Base-by-base conservation (phyloP, 805 yeast genomes). In the Cyberlindnera veronae region DNA sequence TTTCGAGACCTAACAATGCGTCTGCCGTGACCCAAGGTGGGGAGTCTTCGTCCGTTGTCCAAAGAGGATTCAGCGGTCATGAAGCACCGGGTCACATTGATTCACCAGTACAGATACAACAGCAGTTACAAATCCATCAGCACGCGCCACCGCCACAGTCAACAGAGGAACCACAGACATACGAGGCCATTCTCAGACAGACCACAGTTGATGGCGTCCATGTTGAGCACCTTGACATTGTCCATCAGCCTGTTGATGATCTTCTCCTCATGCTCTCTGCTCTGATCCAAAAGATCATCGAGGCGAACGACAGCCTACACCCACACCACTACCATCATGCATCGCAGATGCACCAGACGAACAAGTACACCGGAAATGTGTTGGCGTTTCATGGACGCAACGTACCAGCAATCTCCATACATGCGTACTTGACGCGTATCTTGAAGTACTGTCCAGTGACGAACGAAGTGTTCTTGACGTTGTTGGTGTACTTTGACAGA, bases 361-460 rank as follows among this genome's bases (percentile, higher is more conserved):
- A 76, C 51, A 71, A 70, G 48, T 79, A 76, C 49, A 66, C 77
- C 13, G 84, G 81, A 3, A 80, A 79, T 45, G 86, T 91, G 4
- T 67, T 91, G 42, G 93, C 96, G 33, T 93, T 93, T 61, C 96
- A 89, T 62, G 99, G 99, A 14, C 81, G 95, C 43, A 95, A 91
- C 58, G 82, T 93, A 9, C 99, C 99, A 1, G 96, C 95, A n/a
- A 93, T 93, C 39, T 78, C 90, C 11, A 72, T 93, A 34, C 89
- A 88, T 54, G 93, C 95, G 16, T 93, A 93, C 60, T 71, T 93
- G 44, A 76, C 87, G 31, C 79, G 99, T 57, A 91, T 93, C 21
- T 76, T 91, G 60, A 91, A 91, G 63, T 93, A 93, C 65, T 93
- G 99, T 62, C 98, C 99, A 0, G 93, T 93, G n/a, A 90, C 99